Evolutionary conservation across 306 rosid species (phyloP), one percentile per base, ranked within the genome.

Genomic region (Elaeagnus macrophylla): DNA sequence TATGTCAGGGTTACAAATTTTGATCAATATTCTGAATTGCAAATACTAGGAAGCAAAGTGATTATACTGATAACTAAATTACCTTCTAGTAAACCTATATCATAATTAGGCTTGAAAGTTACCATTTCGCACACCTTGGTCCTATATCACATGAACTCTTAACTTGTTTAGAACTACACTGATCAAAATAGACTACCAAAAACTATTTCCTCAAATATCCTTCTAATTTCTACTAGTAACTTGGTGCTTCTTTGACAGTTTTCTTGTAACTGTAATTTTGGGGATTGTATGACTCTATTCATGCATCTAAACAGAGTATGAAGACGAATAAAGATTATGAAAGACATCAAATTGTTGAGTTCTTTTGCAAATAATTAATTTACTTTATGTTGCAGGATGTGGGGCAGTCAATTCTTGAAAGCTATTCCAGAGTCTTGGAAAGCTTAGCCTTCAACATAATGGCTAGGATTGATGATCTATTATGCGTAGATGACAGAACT

Each of bases 381-480:
- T 54, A 25, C 12, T 54, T 55, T 46, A 7, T 65, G 47, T 4
- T 54, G 48, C 63, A 80, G 82, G 71, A 76, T 62, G 77, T 76
- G 56, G 82, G 77, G 57, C 70, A 67, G 17, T 73, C 80, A 39
- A 65, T 76, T 59, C 73, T 72, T 7, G 86, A 80, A 75, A 70
- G 79, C 72, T 72, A 72, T 59, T 79, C 80, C 5, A 67, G 80
- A 58, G 80, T 70, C 68, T 60, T 73, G 75, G 77, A 70, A 60
- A 73, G 79, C 80, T 53, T 80, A 64, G 75, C 82, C 65, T 80
- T 67, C 73, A 67, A 76, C 61, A 65, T 73, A 51, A 53, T 76
- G 59, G 75, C 77, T 36, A 67, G 79, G 74, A 76, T 76, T 35
- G 85, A 80, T 57, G 79, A 80, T 72, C 75, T 72, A 4, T 54